Evolutionary conservation across 176 grass and related monocot species (phyloP), one percentile per base, ranked within the genome.

Genomic region (Musa troglodytarum): DNA sequence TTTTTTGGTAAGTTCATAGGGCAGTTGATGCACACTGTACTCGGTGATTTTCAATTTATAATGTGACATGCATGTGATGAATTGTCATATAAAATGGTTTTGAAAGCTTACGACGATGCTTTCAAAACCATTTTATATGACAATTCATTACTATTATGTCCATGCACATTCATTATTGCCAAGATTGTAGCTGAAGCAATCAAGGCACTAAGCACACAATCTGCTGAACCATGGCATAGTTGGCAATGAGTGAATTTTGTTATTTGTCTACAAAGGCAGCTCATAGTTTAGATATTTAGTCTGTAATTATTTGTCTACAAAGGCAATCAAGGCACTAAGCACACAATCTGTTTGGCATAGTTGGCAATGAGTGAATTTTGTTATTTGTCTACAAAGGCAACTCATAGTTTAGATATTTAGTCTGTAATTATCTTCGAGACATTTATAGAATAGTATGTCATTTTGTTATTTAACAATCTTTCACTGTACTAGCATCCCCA

Each of bases 31-130:
- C 10, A 28, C 11, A 22, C 12, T 26, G 11, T 26, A 65, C 21
- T 81, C 89, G 4, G 4, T 96, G 80, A 89, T 92, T 85, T 96
- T 96, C 79, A 96, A 96, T 85, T 89, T 82, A 79, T 96, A 92
- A 43, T 43, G 34, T 43, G 3, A 43, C 34, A 43, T 43, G 34
- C 4, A 43, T 43, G 34, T 43, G 22, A 22, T 22, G 22, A 22
- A 22, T 22, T 22, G 22, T 22, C 22, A 22, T 22, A 22, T 22
- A 22, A 22, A 22, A 22, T 22, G 22, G 22, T 22, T 22, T 22
- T 22, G 22, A 22, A 22, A 22, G 22, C 22, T 22, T 22, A 22
- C 22, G 22, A 22, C 22, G 22, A 22, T 22, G 34, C 34, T 43
- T 43, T 43, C 34, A 43, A 43, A 43, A 43, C 34, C 34, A 43